Base-by-base conservation (phyloP, 2,329 filamentous ascomycete species). In the Periconia macrospinosa region DNA sequence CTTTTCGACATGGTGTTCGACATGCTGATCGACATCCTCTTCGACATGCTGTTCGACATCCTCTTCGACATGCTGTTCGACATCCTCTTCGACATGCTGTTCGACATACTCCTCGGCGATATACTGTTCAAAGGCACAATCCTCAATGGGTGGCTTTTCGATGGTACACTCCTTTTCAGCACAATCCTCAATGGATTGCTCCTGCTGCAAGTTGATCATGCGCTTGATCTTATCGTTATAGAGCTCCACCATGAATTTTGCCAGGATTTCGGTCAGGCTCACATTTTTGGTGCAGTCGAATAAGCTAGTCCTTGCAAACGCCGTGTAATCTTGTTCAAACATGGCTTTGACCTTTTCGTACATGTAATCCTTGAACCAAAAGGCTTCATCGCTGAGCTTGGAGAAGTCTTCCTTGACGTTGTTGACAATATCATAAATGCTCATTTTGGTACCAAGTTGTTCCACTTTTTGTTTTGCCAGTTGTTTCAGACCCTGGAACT, bases 281-380 rank as follows among this genome's bases (percentile, higher is more conserved):
- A 54, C 53, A 55, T 58, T 40, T n/a, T 45, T 33, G 45, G 58
- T 55, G 50, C 48, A 33, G 23, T 47, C 30, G n/a, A 60, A 57
- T 30, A 60, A 48, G 37, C 41, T 47, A 33, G 52, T 19, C 17
- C 23, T 46, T 41, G 37, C 47, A 48, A 63, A 59, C 20, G 43
- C 20, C 2, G 46, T 56, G 45, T 54, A 43, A 41, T 59, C 56
- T 46, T 54, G 35, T 45, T 61, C 42, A 42, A 61, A 59, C 17
- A 56, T 47, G 20, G 33, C 30, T 49, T 52, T 53, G 30, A 42
- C 33, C 41, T 58, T 59, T 19, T 41, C 30, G 1, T 58, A 20
- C 33, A 63, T 27, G 51, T 59, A 61, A n/a, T 47, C 43, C 15
- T 56, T 30, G 47, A 61, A 52, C 56, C 56, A 60, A 27, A 13